These are phyloP conservation scores for Colletotrichum musae DNA, from an alignment of 2,329 filamentous ascomycete genomes.

Conservation along the genomic window DNA sequence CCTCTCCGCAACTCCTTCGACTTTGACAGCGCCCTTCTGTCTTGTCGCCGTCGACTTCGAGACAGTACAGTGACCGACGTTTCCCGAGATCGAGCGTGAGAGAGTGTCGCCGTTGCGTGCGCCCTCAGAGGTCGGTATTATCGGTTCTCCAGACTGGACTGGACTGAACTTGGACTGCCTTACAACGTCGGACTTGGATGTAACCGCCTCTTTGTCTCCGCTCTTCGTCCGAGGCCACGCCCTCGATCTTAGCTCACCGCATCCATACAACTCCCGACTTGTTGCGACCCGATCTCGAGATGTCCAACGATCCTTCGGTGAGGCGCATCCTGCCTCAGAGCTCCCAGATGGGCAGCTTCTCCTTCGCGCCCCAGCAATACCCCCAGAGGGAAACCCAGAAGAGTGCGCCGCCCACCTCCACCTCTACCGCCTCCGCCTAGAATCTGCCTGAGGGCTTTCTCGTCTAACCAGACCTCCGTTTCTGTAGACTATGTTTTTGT, in stretches of 20 bases:
- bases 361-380: slow-evolving; percentile 76
- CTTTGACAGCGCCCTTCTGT: slow-evolving; percentile 15
- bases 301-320: slow-evolving; percentile 75
- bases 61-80: slow-evolving; percentile 3
- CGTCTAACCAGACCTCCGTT: slow-evolving; percentile 49
- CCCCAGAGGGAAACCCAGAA: slow-evolving; percentile 81
- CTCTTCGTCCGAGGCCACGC: slow-evolving; percentile 36
- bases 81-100: slow-evolving; percentile 8
- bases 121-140: slow-evolving; percentile 23
- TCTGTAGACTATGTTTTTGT: slow-evolving; percentile 95
- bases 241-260: slow-evolving; percentile 37
- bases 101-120: slow-evolving; percentile 32
- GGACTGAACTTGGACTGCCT: slow-evolving; percentile 7
- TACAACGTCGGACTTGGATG: slow-evolving; percentile 34
- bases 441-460: not conserved
- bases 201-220: slow-evolving; percentile 36
- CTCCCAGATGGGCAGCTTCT: slow-evolving; percentile 81
- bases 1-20: slow-evolving; percentile 28
- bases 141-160: slow-evolving; percentile 28
- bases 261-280: slow-evolving; percentile 20
- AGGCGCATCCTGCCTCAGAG: slow-evolving; percentile 77
- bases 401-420: slow-evolving; percentile 69
- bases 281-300: slow-evolving; percentile 49
- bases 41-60: slow-evolving; percentile 9
- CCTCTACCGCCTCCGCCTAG: slow-evolving; percentile 16